phyloP scores from a whole-genome alignment of 2,329 filamentous ascomycete genomes.

The Neophaeococcomyces aloes region DNA sequence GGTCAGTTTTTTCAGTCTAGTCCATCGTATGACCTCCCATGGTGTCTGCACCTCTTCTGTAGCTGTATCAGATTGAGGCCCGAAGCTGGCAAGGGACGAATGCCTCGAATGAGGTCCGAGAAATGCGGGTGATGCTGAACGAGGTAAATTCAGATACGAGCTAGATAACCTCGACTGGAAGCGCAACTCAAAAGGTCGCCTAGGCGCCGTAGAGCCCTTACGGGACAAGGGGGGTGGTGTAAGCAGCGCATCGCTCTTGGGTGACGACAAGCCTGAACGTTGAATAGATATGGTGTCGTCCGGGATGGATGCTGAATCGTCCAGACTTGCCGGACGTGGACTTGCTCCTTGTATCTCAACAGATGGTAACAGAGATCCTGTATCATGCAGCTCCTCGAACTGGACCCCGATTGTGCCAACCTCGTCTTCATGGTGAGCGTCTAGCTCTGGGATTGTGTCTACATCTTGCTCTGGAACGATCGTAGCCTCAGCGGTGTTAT shows the following conservation, averaged over 20 bases:
- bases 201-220: conserved; percentile 61
- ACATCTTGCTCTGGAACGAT: conserved; percentile 24
- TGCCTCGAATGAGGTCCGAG: conserved; percentile 68
- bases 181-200: conserved; percentile 82
- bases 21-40: conserved; percentile 98
- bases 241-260: conserved; percentile 32
- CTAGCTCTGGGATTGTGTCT: conserved; percentile 13
- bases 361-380: conserved; percentile 11
- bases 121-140: conserved; percentile 68
- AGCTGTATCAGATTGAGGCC: conserved; percentile 47
- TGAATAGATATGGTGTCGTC: conserved; percentile 73
- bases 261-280: conserved; percentile 49
- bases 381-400: conserved; percentile 15
- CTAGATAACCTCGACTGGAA: conserved; percentile 81
- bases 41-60: conserved; percentile 65
- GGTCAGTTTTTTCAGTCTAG: conserved; percentile 78
- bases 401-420: conserved; percentile 14
- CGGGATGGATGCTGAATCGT: conserved; percentile 64
- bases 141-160: conserved; percentile 48
- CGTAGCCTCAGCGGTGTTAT: conserved; percentile 1
- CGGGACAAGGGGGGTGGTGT: conserved; percentile 52
- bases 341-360: background rate
- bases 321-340: conserved; percentile 34
- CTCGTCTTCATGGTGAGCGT: conserved; percentile 4
- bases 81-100: conserved; percentile 64